Conservation (phyloP, 2,329 filamentous ascomycete species). For the Stagonosporopsis cucurbitacearum region DNA sequence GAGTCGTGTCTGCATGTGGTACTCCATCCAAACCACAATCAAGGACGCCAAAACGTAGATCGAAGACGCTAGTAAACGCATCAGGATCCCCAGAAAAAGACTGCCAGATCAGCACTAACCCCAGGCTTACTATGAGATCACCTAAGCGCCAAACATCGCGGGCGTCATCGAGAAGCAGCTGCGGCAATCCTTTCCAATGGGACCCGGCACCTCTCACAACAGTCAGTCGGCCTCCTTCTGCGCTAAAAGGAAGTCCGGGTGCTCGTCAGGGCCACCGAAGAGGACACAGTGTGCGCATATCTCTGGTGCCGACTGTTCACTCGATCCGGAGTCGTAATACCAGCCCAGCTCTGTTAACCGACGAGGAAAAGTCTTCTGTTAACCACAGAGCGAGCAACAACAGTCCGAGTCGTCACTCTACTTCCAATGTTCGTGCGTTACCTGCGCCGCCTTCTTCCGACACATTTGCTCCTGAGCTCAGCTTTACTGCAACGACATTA, state of each 20-base stretch:
- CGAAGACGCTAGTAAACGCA: slow-evolving; percentile 45
- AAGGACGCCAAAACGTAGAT: slow-evolving; percentile 46
- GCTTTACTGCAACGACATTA: slow-evolving; percentile 42
- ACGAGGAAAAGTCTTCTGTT: background rate
- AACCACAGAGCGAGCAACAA: background rate
- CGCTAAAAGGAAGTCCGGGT: slow-evolving; percentile 54
- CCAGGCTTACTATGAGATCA: slow-evolving; percentile 38
- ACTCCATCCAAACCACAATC: slow-evolving; percentile 33
- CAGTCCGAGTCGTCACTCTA: slow-evolving; percentile 12
- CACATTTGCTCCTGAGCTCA: slow-evolving; percentile 46
- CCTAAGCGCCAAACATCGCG: slow-evolving; percentile 50
- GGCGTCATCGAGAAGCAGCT: slow-evolving; percentile 52
- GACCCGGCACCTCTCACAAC: slow-evolving; percentile 46
- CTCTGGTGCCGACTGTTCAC: slow-evolving; percentile 51
- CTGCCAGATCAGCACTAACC: slow-evolving; percentile 39
- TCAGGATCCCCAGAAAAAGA: slow-evolving; percentile 49
- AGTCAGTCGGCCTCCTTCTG: slow-evolving; percentile 48
- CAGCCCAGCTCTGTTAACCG: slow-evolving; percentile 34
- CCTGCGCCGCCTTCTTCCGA: slow-evolving; percentile 38
- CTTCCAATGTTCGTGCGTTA: slow-evolving; percentile 28
- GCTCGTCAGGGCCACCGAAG: slow-evolving; percentile 53
- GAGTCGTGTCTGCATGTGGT: slow-evolving; percentile 40
- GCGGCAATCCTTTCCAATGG: slow-evolving; percentile 56
- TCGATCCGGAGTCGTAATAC: slow-evolving; percentile 46
- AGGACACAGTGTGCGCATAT: slow-evolving; percentile 56